Evolutionary conservation across 225 moss, liverwort and hornwort genomes (phyloP).

Genomic region (Bryoerythrophyllum caledonicum): DNA sequence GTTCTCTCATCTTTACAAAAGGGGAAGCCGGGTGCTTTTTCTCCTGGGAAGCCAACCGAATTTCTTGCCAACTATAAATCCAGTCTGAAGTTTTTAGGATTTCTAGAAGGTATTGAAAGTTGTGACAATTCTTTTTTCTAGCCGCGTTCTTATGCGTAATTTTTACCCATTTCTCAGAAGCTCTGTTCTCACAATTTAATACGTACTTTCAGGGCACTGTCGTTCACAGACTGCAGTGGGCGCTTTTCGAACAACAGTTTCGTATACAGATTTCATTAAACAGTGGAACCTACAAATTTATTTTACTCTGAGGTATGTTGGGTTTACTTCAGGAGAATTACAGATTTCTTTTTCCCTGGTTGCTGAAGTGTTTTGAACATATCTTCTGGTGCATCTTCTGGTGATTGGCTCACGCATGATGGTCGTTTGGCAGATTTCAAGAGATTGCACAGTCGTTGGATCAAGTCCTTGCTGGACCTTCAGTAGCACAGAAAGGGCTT

Average conservation of each 20-base stretch:
- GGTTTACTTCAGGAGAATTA: slow-evolving; percentile 13
- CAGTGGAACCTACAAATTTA: slow-evolving; percentile 98
- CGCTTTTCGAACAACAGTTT: slow-evolving; percentile 57
- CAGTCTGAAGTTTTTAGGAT: slow-evolving; percentile 72
- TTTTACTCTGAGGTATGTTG: slow-evolving; percentile 77
- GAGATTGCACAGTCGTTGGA: slow-evolving; percentile 78
- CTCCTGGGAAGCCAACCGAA: slow-evolving; percentile 82
- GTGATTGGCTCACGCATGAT: not conserved
- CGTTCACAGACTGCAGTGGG: slow-evolving; percentile 69
- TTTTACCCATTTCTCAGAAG: not conserved
- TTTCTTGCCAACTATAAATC: slow-evolving; percentile 84
- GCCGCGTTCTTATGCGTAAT: not conserved
- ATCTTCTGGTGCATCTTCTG: not conserved
- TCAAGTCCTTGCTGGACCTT: slow-evolving; percentile 47
- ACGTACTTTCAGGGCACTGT: slow-evolving; percentile 61
- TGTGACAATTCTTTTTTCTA: not conserved
- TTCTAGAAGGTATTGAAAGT: slow-evolving; percentile 62
- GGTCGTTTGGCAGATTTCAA: slow-evolving; percentile 55
- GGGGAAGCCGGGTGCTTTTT: slow-evolving; percentile 79
- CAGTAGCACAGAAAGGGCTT: slow-evolving; percentile 33
- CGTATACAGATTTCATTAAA: slow-evolving; percentile 78
- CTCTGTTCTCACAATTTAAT: slow-evolving; percentile 4
- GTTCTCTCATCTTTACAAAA: slow-evolving; percentile 71
- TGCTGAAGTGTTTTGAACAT: not conserved
- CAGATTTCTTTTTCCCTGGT: not conserved